These are phyloP conservation scores for Trebouxia sp. DNA, from an alignment of 139 green algal species.

Conservation along the genomic window DNA sequence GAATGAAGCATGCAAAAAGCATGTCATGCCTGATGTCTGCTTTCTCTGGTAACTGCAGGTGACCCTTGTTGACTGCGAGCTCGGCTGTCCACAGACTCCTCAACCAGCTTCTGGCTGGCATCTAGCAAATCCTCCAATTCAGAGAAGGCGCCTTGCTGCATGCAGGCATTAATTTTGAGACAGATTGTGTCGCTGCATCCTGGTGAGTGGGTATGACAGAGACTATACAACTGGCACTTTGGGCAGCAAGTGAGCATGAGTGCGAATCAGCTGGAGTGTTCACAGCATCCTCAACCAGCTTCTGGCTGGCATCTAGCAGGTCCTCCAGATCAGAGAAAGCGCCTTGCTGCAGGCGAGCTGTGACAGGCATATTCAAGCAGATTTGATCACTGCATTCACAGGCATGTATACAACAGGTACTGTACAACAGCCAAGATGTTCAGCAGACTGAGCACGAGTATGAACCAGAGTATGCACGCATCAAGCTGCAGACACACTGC, in stretches of 20 bases:
- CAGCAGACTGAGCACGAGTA: too few relatives aligned
- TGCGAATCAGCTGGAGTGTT: not conserved
- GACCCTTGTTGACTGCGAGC: constrained; percentile 7
- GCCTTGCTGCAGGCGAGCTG: constrained; percentile 1
- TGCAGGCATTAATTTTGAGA: too few relatives aligned
- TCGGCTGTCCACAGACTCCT: constrained; percentile 15
- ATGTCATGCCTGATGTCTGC: not conserved
- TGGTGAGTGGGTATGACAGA: too few relatives aligned
- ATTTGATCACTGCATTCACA: too few relatives aligned
- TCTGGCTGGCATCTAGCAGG: constrained; percentile 15
- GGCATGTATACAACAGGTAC: too few relatives aligned
- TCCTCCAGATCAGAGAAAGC: constrained; percentile 7
- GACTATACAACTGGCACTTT: too few relatives aligned
- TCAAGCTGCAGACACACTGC: too few relatives aligned
- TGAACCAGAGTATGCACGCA: too few relatives aligned
- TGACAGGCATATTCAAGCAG: too few relatives aligned
- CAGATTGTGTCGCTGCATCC: too few relatives aligned
- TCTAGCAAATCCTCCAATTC: constrained; percentile 15
- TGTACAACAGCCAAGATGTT: too few relatives aligned
- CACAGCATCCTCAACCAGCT: constrained; percentile 14
- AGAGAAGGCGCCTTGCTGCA: constrained; percentile 1
- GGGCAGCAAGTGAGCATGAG: too few relatives aligned
- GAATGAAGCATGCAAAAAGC: not conserved
- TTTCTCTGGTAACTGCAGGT: not conserved
- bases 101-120: constrained; percentile 14